A percentile compares a stretch with the other conserved stretches of the same genome.
phyloP scores from a whole-genome alignment of 1,284 basidiomycete genomes.

The Pyrrhoderma lamaoense region DNA sequence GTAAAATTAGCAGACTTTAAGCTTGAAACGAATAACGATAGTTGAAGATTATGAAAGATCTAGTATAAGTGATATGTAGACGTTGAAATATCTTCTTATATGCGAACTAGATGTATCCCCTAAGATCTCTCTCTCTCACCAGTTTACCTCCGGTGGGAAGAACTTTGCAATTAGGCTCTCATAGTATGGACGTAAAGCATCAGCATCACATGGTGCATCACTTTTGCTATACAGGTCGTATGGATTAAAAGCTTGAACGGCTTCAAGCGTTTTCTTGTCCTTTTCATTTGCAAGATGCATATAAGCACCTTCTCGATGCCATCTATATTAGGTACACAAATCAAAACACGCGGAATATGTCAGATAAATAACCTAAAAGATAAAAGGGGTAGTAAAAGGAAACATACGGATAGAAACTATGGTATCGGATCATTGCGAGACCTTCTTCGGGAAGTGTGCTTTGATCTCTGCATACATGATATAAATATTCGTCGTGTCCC shows the following conservation, averaged over 20 bases:
- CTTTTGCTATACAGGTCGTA: constrained; percentile 90
- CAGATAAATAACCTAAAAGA: too few relatives aligned
- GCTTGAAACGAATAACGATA: too few relatives aligned
- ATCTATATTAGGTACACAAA: constrained; percentile 26
- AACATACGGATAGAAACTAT: constrained; percentile 77
- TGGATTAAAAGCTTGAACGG: constrained; percentile 76
- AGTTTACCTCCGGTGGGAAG: constrained; percentile 74
- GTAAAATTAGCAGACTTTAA: too few relatives aligned
- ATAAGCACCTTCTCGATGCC: constrained; percentile 85
- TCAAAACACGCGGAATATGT: too few relatives aligned
- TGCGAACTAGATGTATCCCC: too few relatives aligned
- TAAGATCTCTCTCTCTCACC: constrained; percentile 38
- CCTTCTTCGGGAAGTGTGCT: constrained; percentile 76
- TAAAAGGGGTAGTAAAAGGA: too few relatives aligned
- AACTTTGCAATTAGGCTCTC: constrained; percentile 75
- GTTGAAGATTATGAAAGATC: too few relatives aligned
- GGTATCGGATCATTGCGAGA: constrained; percentile 88
- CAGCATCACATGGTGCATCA: constrained; percentile 60
- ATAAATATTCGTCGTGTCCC: constrained; percentile 88
- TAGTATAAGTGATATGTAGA: too few relatives aligned
- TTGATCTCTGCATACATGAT: constrained; percentile 71
- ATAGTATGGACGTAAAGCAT: constrained; percentile 75
- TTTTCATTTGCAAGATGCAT: constrained; percentile 66
- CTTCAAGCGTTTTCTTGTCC: constrained; percentile 54
- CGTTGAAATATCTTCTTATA: too few relatives aligned